Percentiles rank a stretch among this genome's conserved stretches.
Evolutionary conservation across 1,284 basidiomycete species (phyloP).

Genomic region (Leccinum subrobustum): DNA sequence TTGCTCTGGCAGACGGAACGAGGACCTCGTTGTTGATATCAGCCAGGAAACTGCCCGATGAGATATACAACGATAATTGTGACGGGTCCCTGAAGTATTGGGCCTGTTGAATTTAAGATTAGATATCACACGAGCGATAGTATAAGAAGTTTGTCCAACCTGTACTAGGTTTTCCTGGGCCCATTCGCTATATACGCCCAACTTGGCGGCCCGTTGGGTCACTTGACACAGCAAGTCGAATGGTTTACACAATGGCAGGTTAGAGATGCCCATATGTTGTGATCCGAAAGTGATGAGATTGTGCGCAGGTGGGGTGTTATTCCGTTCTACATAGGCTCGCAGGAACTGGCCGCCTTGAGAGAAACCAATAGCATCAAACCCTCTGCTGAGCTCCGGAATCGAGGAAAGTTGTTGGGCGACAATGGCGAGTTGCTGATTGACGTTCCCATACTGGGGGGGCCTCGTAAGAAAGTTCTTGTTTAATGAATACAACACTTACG

Average conservation of each 20-base stretch:
- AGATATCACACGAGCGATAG: constrained; percentile 2
- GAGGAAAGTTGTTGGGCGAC: constrained; percentile 68
- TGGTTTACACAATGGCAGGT: constrained; percentile 71
- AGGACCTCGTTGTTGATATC: constrained; percentile 74
- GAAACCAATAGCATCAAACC: constrained; percentile 92
- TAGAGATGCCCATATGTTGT: constrained; percentile 84
- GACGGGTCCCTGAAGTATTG: constrained; percentile 92
- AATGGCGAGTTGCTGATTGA: constrained; percentile 67
- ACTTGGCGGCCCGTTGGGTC: constrained; percentile 68
- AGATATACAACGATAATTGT: constrained; percentile 71
- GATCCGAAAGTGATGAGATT: constrained; percentile 91
- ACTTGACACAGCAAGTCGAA: constrained; percentile 77
- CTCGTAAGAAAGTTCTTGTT: constrained; percentile 1
- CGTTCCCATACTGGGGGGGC: constrained; percentile 69
- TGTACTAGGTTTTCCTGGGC: constrained; percentile 83
- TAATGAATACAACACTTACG: constrained; percentile 48
- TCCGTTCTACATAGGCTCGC: constrained; percentile 85
- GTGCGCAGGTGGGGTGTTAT: constrained; percentile 73
- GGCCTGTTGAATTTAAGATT: constrained; percentile 51
- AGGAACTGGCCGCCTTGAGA: constrained; percentile 94
- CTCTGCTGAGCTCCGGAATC: constrained; percentile 68
- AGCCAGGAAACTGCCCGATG: constrained; percentile 67
- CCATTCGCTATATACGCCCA: constrained; percentile 81
- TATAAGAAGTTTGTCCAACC: constrained; percentile 37
- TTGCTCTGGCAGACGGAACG: constrained; percentile 44